A percentile compares a stretch with the other conserved stretches of the same genome.
phyloP scores from a whole-genome alignment of 805 yeast genomes.

The Saturnispora quitensis region DNA sequence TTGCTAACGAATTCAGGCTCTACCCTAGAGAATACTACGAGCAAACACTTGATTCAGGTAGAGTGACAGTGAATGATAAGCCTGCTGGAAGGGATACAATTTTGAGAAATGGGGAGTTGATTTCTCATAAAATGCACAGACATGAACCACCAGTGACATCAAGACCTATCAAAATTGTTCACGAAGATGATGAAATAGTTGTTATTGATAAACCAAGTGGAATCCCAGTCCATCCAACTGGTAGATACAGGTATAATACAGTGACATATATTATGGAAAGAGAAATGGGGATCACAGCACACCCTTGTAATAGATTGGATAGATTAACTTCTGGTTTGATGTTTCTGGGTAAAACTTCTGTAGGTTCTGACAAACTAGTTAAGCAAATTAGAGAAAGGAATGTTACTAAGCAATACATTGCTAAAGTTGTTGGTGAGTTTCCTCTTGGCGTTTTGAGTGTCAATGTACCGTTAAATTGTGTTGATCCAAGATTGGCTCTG shows the following conservation, averaged over 20 bases:
- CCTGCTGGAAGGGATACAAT: constrained; percentile 56
- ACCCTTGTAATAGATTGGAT: constrained; percentile 83
- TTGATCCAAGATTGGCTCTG: constrained; percentile 65
- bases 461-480: constrained; percentile 58
- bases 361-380: constrained; percentile 69
- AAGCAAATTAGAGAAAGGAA: constrained; percentile 63
- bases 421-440: constrained; percentile 81
- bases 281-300: constrained; percentile 58
- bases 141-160: constrained; percentile 84
- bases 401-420: constrained; percentile 76
- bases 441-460: constrained; percentile 48
- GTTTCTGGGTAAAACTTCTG: constrained; percentile 78
- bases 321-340: constrained; percentile 86
- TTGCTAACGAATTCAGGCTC: constrained; percentile 78
- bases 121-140: constrained; percentile 70
- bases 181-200: constrained; percentile 64
- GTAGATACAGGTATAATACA: constrained; percentile 66
- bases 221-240: constrained; percentile 93
- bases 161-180: constrained; percentile 52
- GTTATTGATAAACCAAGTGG: constrained; percentile 94
- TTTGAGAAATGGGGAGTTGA: constrained; percentile 73
- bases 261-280: constrained; percentile 69
- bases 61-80: constrained; percentile 62
- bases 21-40: constrained; percentile 58
- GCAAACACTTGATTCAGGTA: constrained; percentile 47